Percentiles rank a stretch among this genome's conserved stretches.
phyloP scores from a whole-genome alignment of 371 early-diverging fungal species.

The Mucor irregularis region DNA sequence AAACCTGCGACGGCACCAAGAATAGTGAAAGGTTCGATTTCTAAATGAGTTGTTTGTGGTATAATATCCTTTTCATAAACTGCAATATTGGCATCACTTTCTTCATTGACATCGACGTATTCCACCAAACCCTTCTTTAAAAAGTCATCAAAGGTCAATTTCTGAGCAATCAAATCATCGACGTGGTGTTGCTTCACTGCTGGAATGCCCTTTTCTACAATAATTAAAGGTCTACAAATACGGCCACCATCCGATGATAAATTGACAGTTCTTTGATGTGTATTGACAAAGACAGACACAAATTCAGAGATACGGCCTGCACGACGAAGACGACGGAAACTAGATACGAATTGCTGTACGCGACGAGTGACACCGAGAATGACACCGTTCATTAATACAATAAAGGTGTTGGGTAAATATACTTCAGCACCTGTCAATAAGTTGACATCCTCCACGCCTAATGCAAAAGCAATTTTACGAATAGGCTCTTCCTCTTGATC shows the following conservation, averaged over 20 bases:
- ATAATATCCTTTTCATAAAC: conserved; percentile 85
- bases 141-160: conserved; percentile 88
- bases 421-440: conserved; percentile 83
- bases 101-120: conserved; percentile 99
- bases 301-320: conserved; percentile 88
- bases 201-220: conserved; percentile 86
- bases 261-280: conserved; percentile 83
- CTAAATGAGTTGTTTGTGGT: conserved; percentile 93
- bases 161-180: conserved; percentile 60
- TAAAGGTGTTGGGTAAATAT: conserved; percentile 69
- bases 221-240: conserved; percentile 97
- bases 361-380: conserved; percentile 88
- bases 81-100: conserved; percentile 95
- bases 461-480: conserved; percentile 70
- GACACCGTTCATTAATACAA: conserved; percentile 93
- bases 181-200: conserved; percentile 78
- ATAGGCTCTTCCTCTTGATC: conserved; percentile 88
- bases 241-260: conserved; percentile 98
- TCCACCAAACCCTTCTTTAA: conserved; percentile 94
- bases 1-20: conserved; percentile 98
- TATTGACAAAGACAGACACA: conserved; percentile 92
- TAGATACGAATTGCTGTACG: conserved; percentile 74
- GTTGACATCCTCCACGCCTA: conserved; percentile 92
- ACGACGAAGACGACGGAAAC: conserved; percentile 87
- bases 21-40: conserved; percentile 98